Evolutionary conservation across 441 rosid species (phyloP).

Genomic region (Populus trichocarpa): DNA sequence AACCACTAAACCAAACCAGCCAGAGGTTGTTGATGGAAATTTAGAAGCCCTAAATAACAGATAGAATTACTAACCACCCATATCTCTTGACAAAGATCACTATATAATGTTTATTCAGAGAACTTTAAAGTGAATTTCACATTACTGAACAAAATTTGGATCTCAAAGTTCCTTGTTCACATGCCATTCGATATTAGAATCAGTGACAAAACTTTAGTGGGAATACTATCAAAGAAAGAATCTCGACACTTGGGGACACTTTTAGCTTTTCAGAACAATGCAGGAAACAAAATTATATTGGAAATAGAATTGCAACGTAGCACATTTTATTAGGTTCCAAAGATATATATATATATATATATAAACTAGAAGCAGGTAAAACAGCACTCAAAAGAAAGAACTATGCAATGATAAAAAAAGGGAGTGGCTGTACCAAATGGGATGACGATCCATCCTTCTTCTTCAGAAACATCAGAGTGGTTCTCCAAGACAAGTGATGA

Average conservation of each 20-base stretch:
- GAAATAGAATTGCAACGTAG: not conserved
- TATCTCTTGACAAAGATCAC: not conserved
- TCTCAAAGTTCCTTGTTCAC: not conserved
- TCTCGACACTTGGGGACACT: not conserved
- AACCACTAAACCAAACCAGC: not conserved
- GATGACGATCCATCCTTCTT: conserved; percentile 89
- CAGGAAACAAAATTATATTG: not conserved
- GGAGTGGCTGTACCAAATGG: conserved; percentile 56
- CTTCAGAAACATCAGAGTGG: conserved; percentile 72
- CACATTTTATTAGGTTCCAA: not conserved
- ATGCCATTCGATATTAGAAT: not conserved
- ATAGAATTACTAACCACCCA: not conserved
- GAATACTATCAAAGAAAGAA: not conserved
- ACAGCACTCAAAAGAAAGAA: not conserved
- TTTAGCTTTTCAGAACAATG: not conserved
- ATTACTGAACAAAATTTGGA: not conserved
- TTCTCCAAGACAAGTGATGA: conserved; percentile 32
- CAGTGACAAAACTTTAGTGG: not conserved
- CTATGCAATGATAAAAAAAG: not conserved
- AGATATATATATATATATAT: not conserved
- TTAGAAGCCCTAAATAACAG: not conserved
- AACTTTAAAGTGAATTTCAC: not conserved
- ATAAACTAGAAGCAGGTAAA: not conserved
- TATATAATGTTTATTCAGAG: not conserved
- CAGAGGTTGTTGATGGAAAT: not conserved